Base-by-base conservation (phyloP, 2,329 filamentous ascomycete species). In the Emergomyces orientalis region DNA sequence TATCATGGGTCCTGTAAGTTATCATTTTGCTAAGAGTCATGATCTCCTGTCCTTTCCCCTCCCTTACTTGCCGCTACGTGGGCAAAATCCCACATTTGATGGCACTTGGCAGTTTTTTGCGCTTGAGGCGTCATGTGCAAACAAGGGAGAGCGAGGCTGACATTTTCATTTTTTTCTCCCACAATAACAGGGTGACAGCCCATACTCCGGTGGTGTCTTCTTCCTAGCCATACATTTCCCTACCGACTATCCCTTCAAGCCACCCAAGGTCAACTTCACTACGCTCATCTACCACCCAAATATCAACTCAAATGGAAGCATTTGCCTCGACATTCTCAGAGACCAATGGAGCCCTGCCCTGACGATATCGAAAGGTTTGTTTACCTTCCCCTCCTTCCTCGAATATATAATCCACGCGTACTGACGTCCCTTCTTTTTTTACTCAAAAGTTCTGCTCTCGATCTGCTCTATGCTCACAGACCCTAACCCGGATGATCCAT, bases 391-490 rank as follows among this genome's bases (percentile, higher is more conserved):
- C 7, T 7, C 5, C 22, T 27, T 4, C n/a, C 13, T 17, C 37
- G 8, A 2, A 51, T 30, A 25, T 34, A 17, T 27, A 41, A 11
- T 41, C 56, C 17, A 30, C 34, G 27, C 9, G 55, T 61, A 43
- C 58, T 66, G 25, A 67, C 45, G 22, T 32, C 7, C 39, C n/a
- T 41, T 9, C 13, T 8, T 60, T 52, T 14, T 27, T 6, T 60
- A 17, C 7, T 7, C 3, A 32, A 32, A 65, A 97, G 94, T 99
- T 63, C 85, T 99, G 34, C 86, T 99, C 69, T 97, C 94, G 64
- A 99, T 99, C 83, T 99, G 94, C 85, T 99, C 94, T 61, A 97
- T 99, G 94, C 84, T 99, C 78, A 99, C 94, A 75, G 94, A 99
- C 81, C 94, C 94, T 71, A 99, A 99, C 84, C 94, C 94, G 68